phyloP scores from a whole-genome alignment of 2,329 filamentous ascomycete species.

The Penicillium sp. region DNA sequence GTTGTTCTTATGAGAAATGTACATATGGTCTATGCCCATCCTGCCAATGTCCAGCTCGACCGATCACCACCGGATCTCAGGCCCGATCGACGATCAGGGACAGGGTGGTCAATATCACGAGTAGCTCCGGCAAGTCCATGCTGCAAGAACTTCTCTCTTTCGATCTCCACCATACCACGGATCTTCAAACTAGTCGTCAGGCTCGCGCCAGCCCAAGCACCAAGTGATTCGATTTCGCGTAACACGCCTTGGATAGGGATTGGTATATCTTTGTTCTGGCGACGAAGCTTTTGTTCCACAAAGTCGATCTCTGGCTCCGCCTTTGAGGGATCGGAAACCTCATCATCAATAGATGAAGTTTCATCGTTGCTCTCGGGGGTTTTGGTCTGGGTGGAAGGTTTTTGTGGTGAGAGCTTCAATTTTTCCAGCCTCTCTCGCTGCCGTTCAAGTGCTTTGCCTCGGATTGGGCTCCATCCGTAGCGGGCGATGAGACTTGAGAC shows the following conservation, averaged over 20 bases:
- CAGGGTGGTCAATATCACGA: slow-evolving; percentile 42
- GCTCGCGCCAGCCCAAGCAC: slow-evolving; percentile 67
- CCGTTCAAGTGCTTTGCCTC: slow-evolving; percentile 65
- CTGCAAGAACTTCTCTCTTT: slow-evolving; percentile 63
- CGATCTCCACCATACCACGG: slow-evolving; percentile 64
- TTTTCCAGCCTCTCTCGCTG: slow-evolving; percentile 48
- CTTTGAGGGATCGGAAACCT: slow-evolving; percentile 21
- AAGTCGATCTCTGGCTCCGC: slow-evolving; percentile 49
- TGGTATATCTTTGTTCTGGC: slow-evolving; percentile 38
- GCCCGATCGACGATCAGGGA: slow-evolving; percentile 43
- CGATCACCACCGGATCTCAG: slow-evolving; percentile 44
- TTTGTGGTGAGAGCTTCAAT: slow-evolving; percentile 25
- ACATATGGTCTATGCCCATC: slow-evolving; percentile 43
- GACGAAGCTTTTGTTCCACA: slow-evolving; percentile 45
- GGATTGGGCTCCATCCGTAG: slow-evolving; percentile 76
- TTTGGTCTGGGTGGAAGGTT: neutral
- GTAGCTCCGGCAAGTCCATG: slow-evolving; percentile 51
- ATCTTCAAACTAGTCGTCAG: slow-evolving; percentile 61
- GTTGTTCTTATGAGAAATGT: slow-evolving; percentile 10
- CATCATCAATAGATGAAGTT: slow-evolving; percentile 3
- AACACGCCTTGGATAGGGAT: slow-evolving; percentile 41
- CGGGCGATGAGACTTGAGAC: slow-evolving; percentile 66
- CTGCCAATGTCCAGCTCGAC: slow-evolving; percentile 52
- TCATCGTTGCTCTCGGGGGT: slow-evolving; percentile 6
- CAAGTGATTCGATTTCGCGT: slow-evolving; percentile 62